phyloP scores from a whole-genome alignment of 345 rosid genomes.

The Eucalyptus regnans region DNA sequence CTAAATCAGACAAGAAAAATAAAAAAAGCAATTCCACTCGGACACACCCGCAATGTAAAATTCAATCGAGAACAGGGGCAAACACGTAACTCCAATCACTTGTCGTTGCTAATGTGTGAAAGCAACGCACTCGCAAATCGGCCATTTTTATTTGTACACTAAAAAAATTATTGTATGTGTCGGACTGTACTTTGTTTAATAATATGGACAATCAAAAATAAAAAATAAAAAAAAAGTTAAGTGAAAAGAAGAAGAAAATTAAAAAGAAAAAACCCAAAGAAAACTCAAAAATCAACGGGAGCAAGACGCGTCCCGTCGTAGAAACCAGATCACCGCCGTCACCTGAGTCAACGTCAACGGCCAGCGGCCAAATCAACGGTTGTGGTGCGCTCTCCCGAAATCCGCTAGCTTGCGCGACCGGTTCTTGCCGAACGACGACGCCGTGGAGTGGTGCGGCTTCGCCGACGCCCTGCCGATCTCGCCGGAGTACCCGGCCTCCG shows the following conservation, averaged over 20 bases:
- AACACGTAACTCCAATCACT: not conserved
- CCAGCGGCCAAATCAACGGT: conserved; percentile 34
- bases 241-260: not conserved
- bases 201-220: not conserved
- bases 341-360: conserved; percentile 9
- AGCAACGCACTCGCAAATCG: not conserved
- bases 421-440: conserved; percentile 65
- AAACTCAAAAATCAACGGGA: not conserved
- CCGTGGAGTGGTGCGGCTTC: conserved; percentile 53
- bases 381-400: conserved; percentile 60
- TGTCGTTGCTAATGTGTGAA: not conserved
- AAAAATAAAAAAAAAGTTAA: not conserved
- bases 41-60: not conserved
- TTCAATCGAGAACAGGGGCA: not conserved
- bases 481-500: conserved; percentile 33
- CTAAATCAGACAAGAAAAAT: not conserved
- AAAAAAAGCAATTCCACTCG: not conserved
- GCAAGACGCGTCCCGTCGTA: not conserved
- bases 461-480: conserved; percentile 26
- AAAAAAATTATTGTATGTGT: not conserved
- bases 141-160: not conserved
- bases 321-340: not conserved
- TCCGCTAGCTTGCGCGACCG: conserved; percentile 90
- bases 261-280: not conserved
- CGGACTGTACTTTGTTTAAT: not conserved